Percentiles rank a stretch among this genome's conserved stretches.
Conservation (phyloP, 371 early-diverging fungal species). For the Enteropsectra breve region DNA sequence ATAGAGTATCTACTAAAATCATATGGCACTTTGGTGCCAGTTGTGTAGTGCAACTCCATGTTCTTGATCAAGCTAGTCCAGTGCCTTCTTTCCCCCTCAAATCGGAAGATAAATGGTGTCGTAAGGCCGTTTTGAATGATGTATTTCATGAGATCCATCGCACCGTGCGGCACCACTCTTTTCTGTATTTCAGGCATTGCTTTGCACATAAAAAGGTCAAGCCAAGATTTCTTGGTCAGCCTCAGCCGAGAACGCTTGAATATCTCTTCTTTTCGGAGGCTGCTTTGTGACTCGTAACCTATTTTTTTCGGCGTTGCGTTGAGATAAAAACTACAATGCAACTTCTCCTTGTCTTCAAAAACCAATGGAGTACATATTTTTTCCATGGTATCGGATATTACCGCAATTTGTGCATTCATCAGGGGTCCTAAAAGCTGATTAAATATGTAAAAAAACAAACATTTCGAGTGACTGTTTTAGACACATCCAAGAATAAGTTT, state of each 20-base stretch:
- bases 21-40: neutral
- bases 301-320: no score
- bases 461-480: no score
- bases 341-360: no score
- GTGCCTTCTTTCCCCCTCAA: neutral
- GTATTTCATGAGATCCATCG: neutral
- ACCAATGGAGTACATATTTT: no score
- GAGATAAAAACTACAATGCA: no score
- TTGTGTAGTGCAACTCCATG: neutral
- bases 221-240: neutral
- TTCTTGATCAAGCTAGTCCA: neutral
- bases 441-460: no score
- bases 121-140: neutral
- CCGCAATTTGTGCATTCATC: no score
- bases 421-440: no score
- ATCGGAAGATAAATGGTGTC: neutral
- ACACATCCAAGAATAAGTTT: no score
- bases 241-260: neutral
- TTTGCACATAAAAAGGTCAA: neutral
- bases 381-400: no score
- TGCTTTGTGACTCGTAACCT: neutral
- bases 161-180: neutral
- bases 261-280: neutral
- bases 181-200: neutral
- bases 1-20: slow-evolving; percentile 4